Base-by-base conservation (phyloP, 1,284 basidiomycete genomes). In the Irpex sp. region DNA sequence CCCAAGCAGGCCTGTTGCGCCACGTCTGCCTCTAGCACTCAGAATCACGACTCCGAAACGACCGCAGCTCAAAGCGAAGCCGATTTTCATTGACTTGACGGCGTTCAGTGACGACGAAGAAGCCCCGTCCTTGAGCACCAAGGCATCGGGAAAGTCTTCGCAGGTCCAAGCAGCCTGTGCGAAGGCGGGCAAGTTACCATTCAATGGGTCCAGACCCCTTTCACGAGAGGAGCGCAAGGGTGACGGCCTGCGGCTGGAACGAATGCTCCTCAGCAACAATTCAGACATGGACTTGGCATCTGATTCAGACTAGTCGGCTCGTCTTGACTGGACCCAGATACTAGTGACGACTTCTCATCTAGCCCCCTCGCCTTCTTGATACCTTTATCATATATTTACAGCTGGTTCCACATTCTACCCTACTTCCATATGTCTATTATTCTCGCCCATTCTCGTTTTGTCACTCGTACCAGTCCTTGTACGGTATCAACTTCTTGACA, bases 61-160 rank as follows among this genome's bases (percentile, higher is more conserved):
- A 12, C 39, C 45, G n/a, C 18, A 10, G 23, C 21, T 19, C 8
- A 60, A 56, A 19, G 12, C 53, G 28, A 37, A 28, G n/a, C 47
- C 59, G 3, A 36, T 53, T 35, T n/a, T 21, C 19, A 63, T 63
- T 28, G 62, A 63, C 56, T 56, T 63, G 10, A 63, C 61, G 47
- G 42, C 1, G 10, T n/a, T 47, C 5, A 56, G 49, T 12, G 60
- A 61, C 33, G 45, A 37, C 23, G 52, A 58, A 14, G 45, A 48
- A 19, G 56, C 52, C 19, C 21, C 33, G 12, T n/a, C 28, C 47
- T 3, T n/a, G 35, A 12, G 16, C 56, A 42, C 57, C 47, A 47
- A 59, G 23, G 42, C 14, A 21, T 16, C 14, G 10, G 19, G 35
- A 47, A 42, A 36, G 19, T 16, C 36, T 47, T 35, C 37, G 37